Percentiles rank a stretch among this genome's conserved stretches.
Conservation (phyloP, 176 grass and related monocot species). For the Dactylis glomerata region DNA sequence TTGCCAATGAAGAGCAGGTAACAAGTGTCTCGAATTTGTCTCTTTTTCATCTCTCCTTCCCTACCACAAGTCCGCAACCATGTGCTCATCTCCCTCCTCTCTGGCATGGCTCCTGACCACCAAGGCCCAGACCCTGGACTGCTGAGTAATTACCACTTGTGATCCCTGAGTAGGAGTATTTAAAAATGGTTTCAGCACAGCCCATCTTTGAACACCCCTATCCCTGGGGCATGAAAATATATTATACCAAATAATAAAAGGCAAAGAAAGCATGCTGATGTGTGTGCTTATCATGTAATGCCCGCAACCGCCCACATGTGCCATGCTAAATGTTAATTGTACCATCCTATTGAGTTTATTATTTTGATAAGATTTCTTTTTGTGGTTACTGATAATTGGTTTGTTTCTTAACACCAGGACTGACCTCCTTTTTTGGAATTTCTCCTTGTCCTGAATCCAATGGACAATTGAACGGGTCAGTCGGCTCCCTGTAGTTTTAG, state of each 20-base stretch:
- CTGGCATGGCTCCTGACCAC: not conserved
- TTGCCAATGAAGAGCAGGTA: not conserved
- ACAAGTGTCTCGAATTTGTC: not conserved
- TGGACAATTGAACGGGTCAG: conserved; percentile 10
- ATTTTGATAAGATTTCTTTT: conserved; percentile 12
- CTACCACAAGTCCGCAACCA: not conserved
- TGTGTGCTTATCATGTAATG: not conserved
- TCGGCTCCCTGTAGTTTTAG: conserved; percentile 20
- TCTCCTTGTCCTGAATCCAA: not conserved
- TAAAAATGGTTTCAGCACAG: not conserved
- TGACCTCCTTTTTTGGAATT: conserved; percentile 19
- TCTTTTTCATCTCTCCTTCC: not conserved
- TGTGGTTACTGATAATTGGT: conserved; percentile 23
- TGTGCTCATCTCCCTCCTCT: not conserved
- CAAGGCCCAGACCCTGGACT: not conserved
- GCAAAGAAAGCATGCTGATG: not conserved
- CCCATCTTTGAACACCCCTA: not conserved
- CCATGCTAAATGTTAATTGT: not conserved
- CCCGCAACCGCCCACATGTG: not conserved
- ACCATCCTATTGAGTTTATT: conserved; percentile 14
- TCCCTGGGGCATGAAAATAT: not conserved
- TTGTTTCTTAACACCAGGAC: conserved; percentile 27
- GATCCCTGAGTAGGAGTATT: not conserved
- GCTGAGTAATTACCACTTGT: not conserved
- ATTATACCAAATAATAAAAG: not conserved